Base-by-base conservation (phyloP, 176 grass and related monocot genomes). In the Oryza meyeriana region DNA sequence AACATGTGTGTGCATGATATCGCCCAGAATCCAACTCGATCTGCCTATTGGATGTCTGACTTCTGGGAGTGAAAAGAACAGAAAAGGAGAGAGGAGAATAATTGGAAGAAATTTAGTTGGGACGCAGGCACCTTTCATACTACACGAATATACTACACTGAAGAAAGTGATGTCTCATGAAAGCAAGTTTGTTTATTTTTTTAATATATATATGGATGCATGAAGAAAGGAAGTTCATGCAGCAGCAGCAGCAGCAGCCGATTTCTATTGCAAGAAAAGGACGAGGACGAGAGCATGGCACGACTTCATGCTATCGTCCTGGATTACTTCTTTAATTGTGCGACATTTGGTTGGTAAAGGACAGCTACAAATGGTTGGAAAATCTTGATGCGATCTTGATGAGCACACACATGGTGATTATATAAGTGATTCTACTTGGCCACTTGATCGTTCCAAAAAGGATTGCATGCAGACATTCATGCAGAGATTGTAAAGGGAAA, bases 131-230 rank as follows among this genome's bases (percentile, higher is more conserved):
- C 27, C 83, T 89, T 82, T 89, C 87, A 1, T 12, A 24, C 40
- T 59, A 72, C 82, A 72, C 33, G 72, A 27, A 85, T 78, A 89
- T 85, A 82, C 82, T 76, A 65, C 64, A 20, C 33, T 36, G 71
- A 61, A 45, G 79, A 89, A 78, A 86, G 79, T 82, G 83, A 66
- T 36, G 74, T 78, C 35, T 29, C 83, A 48, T 78, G 83, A 86
- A 85, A 82, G 73, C 59, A 61, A 58, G 48, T 52, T 52, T 52
- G 3, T 4, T 40, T 40, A 40, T 40, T 47, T 52, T 20, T 1
- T 52, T 22, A 20, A 52, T 5, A 5, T 44, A 44, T 48, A 52
- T 6, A 8, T 52, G 18, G 48, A 22, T 20, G 0, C 5, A 52
- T 52, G 48, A 52, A 22, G 48, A 52, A 22, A 52, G 6, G 18